Percentiles rank a stretch among this genome's conserved stretches.
These are phyloP conservation scores for Zymoseptoria crescenta DNA, from an alignment of 2,329 filamentous ascomycete species.

Conservation along the genomic window DNA sequence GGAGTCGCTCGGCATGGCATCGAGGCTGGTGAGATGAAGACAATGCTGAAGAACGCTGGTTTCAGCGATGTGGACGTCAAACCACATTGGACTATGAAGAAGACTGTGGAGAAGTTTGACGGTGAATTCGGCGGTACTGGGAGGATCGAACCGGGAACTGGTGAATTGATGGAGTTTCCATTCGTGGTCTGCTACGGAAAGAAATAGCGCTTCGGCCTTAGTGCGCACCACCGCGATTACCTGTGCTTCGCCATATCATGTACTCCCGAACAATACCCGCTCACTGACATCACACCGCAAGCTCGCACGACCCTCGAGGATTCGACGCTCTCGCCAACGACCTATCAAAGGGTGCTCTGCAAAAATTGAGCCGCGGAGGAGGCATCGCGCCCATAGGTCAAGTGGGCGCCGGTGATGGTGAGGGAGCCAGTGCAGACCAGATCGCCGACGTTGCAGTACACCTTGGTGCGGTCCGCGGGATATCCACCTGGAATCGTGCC, in stretches of 20 bases:
- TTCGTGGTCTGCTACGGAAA: slow-evolving; percentile 21
- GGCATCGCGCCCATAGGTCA: slow-evolving; percentile 6
- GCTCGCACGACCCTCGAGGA: not conserved
- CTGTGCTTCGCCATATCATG: not conserved
- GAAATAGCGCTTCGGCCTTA: slow-evolving; percentile 1
- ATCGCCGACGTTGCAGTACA: slow-evolving; percentile 31
- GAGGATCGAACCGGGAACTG: slow-evolving; percentile 5
- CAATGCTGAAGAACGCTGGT: slow-evolving; percentile 13
- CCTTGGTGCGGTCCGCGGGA: slow-evolving; percentile 26
- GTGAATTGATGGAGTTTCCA: slow-evolving; percentile 20
- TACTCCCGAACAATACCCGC: not conserved
- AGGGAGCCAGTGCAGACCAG: slow-evolving; percentile 31
- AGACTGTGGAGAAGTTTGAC: slow-evolving; percentile 23
- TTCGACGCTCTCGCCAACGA: not conserved
- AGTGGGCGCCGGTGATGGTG: slow-evolving; percentile 27
- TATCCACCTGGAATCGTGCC: slow-evolving; percentile 29
- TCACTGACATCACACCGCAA: not conserved
- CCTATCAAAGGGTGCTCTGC: not conserved
- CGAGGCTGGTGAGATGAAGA: slow-evolving; percentile 14
- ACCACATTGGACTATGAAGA: slow-evolving; percentile 20
- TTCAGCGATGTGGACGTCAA: slow-evolving; percentile 17
- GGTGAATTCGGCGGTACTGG: slow-evolving; percentile 20
- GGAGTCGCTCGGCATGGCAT: slow-evolving; percentile 23
- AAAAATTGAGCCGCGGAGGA: not conserved
- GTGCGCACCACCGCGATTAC: not conserved